phyloP scores from a whole-genome alignment of 495 filamentous ascomycete species.

The Bacidia rubella region DNA sequence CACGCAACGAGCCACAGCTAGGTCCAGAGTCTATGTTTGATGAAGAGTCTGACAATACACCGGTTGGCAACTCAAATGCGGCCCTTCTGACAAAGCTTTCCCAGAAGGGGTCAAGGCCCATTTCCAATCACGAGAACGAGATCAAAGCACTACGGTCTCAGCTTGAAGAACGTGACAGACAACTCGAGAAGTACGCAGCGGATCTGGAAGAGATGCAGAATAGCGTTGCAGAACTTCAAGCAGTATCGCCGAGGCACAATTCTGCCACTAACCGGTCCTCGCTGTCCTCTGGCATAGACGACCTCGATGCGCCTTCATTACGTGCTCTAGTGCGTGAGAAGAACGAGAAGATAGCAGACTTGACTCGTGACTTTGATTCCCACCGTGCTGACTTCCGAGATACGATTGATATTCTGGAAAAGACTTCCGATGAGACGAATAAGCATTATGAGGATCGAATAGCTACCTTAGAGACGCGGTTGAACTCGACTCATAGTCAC shows the following conservation, averaged over 20 bases:
- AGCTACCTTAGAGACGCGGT: constrained; percentile 75
- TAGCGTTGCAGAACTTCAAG: constrained; percentile 60
- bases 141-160: constrained; percentile 48
- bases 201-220: constrained; percentile 76
- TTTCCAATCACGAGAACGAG: constrained; percentile 49
- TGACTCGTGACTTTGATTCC: constrained; percentile 88
- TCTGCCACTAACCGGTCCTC: constrained; percentile 26
- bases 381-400: constrained; percentile 93
- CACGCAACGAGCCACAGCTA: constrained; percentile 32
- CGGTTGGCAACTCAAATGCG: constrained; percentile 37
- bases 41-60: constrained; percentile 38
- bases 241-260: constrained; percentile 22
- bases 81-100: constrained; percentile 25
- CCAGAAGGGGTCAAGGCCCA: constrained; percentile 32
- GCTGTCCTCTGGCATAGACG: constrained; percentile 45
- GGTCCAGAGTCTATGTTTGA: constrained; percentile 30
- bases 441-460: constrained; percentile 91
- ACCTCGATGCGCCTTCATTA: constrained; percentile 62
- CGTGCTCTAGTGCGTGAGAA: constrained; percentile 79
- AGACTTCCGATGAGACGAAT: constrained; percentile 93
- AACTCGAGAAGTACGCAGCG: constrained; percentile 73
- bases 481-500: constrained; percentile 65
- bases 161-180: constrained; percentile 71
- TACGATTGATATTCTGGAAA: constrained; percentile 91
- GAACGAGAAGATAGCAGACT: constrained; percentile 85